phyloP scores from a whole-genome alignment of 768 basidiomycete genomes.

The Gloeopeniophorella convolvens region DNA sequence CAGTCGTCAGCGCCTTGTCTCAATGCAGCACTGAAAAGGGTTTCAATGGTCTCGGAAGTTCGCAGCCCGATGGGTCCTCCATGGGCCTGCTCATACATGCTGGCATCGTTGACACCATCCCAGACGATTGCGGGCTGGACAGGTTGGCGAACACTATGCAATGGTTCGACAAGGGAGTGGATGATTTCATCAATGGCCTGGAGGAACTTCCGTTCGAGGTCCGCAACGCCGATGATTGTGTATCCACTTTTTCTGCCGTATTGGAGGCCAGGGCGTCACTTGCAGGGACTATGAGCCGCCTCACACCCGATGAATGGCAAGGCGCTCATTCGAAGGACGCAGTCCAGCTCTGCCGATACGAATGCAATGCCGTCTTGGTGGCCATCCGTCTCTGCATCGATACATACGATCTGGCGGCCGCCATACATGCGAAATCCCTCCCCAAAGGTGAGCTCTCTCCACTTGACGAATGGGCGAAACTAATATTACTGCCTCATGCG shows the following conservation, averaged over 20 bases:
- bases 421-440: neutral
- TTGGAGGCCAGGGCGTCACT: neutral
- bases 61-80: slow-evolving; percentile 1
- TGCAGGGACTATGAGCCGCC: neutral
- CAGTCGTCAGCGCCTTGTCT: slow-evolving; percentile 5
- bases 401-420: slow-evolving; percentile 8
- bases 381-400: slow-evolving; percentile 12
- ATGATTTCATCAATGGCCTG: slow-evolving; percentile 8
- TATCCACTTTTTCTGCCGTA: slow-evolving; percentile 7
- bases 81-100: slow-evolving; percentile 9
- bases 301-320: neutral
- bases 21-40: slow-evolving; percentile 11
- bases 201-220: slow-evolving; percentile 3
- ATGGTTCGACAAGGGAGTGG: slow-evolving; percentile 9
- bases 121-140: neutral
- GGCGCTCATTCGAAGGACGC: neutral
- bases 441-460: slow-evolving; percentile 4
- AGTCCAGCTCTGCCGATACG: slow-evolving; percentile 4
- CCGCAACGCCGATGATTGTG: slow-evolving; percentile 4
- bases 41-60: slow-evolving; percentile 1
- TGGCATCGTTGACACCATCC: slow-evolving; percentile 7
- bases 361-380: slow-evolving; percentile 6
- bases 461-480: neutral
- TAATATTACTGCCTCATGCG: too few relatives aligned
- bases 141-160: slow-evolving; percentile 4